Base-by-base conservation (phyloP, 2,329 filamentous ascomycete genomes). In the Stemphylium beticola region DNA sequence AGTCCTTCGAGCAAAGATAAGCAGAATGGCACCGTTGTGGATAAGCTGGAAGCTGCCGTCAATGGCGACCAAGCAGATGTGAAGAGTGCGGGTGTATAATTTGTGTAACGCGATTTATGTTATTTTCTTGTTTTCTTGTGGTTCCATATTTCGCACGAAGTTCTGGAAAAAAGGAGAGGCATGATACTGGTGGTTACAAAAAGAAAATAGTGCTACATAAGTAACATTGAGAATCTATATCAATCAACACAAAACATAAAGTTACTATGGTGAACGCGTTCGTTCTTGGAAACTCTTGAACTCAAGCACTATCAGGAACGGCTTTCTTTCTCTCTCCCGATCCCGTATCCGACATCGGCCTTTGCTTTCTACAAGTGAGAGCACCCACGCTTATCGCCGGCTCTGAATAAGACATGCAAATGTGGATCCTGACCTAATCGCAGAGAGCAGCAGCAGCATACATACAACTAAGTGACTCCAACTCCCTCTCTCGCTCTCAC, bases 31-130 rank as follows among this genome's bases (percentile, higher is more conserved):
- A 63, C 62, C 2, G 41, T 72, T 9, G 69, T 74, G 8, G 59
- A 66, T 14, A 66, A 55, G 37, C 43, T 74, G 26, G 71, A 74
- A 50, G 67, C 65, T 5, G 64, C 58, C 9, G 68, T 74, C 0
- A 69, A 69, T 29, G 69, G 69, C 4, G 48, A 53, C 20, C 57
- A 66, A 32, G 62, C 62, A 0, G 58, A 62, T 20, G 63, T 65
- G 6, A 47, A 65, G 48, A 61, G 65, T n/a, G 61, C 52, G 9
- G 60, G 61, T 9, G 60, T 63, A 4, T 67, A 49, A 48, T 22
- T 14, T 8, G 26, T 31, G 20, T 15, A 7, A n/a, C 36, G 22
- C 9, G 3, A 11, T 29, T 29, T 7, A 29, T 9, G 7, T 10
- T 29, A n/a, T 29, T 29, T 29, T 11, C 10, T 31, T 20, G n/a